A percentile compares a stretch with the other conserved stretches of the same genome.
Conservation (phyloP, 1,139 yeast species). For the Barnettozyma hawaiiensis region DNA sequence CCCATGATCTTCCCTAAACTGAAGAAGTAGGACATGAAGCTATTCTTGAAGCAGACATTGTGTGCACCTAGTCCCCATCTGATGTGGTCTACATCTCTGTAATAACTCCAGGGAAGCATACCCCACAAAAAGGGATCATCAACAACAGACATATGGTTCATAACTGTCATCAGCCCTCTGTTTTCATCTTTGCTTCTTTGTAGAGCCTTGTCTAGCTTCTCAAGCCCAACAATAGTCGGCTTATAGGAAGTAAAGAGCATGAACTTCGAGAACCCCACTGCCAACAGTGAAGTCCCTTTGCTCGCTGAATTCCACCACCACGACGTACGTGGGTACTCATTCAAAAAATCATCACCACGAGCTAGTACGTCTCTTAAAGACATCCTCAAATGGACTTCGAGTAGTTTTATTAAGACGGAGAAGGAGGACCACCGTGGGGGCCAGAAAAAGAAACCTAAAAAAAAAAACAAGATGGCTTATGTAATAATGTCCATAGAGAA, state of each 20-base stretch:
- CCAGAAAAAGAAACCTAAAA: background rate
- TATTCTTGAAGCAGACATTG: conserved; percentile 74
- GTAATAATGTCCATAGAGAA: too few species aligned
- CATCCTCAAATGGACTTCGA: conserved; percentile 32
- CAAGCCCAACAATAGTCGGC: conserved; percentile 56
- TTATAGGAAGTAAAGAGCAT: conserved; percentile 55
- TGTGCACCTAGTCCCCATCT: conserved; percentile 96
- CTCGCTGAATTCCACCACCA: conserved; percentile 63
- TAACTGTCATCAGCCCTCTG: conserved; percentile 75
- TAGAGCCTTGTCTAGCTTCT: conserved; percentile 59
- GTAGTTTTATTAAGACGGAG: background rate
- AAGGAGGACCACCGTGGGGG: too few species aligned
- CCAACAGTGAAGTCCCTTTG: conserved; percentile 61
- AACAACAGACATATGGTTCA: conserved; percentile 93
- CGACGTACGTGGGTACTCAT: conserved; percentile 53
- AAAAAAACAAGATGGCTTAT: background rate
- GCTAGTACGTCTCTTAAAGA: conserved; percentile 66
- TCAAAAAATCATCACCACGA: conserved; percentile 72
- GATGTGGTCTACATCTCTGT: conserved; percentile 56
- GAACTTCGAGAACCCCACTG: conserved; percentile 62
- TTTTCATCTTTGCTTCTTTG: conserved; percentile 58
- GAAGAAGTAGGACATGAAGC: conserved; percentile 55
- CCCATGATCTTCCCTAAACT: conserved; percentile 83
- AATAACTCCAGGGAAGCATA: conserved; percentile 68
- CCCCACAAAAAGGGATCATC: conserved; percentile 95